These are phyloP conservation scores for Adansonia digitata DNA, from an alignment of 345 rosid species.

Conservation along the genomic window DNA sequence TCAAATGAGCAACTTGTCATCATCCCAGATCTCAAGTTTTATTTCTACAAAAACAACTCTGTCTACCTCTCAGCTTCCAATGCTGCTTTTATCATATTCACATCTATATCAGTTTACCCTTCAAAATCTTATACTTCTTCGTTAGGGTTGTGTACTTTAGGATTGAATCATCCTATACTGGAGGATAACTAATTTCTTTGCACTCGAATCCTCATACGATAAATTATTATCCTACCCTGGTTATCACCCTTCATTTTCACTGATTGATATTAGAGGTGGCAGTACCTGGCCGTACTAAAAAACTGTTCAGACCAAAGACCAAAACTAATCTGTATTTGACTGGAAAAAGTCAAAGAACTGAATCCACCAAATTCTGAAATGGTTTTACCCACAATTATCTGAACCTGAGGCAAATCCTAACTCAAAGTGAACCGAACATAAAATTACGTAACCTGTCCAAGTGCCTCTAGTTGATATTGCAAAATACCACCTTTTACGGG, in stretches of 20 bases:
- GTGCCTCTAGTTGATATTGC: neutral
- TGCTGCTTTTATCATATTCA: neutral
- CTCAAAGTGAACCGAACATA: neutral
- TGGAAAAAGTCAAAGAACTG: neutral
- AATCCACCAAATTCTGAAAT: too few species aligned
- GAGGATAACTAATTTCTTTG: neutral
- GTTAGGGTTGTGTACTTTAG: neutral
- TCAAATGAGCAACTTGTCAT: neutral
- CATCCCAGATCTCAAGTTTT: neutral
- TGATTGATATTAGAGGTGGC: neutral
- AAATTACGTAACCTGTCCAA: neutral
- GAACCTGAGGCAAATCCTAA: too few species aligned
- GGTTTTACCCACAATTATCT: too few species aligned
- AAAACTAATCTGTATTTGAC: too few species aligned
- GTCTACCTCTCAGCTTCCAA: neutral
- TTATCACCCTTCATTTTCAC: neutral
- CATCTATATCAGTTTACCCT: neutral
- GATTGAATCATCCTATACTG: neutral
- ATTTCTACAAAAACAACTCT: neutral
- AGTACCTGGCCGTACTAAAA: neutral
- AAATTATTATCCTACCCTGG: neutral
- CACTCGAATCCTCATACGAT: neutral
- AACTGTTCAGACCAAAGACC: too few species aligned
- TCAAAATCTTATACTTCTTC: neutral
- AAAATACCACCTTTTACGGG: neutral